Conservation (phyloP, 2,329 filamentous ascomycete species). For the Grosmannia huntii region DNA sequence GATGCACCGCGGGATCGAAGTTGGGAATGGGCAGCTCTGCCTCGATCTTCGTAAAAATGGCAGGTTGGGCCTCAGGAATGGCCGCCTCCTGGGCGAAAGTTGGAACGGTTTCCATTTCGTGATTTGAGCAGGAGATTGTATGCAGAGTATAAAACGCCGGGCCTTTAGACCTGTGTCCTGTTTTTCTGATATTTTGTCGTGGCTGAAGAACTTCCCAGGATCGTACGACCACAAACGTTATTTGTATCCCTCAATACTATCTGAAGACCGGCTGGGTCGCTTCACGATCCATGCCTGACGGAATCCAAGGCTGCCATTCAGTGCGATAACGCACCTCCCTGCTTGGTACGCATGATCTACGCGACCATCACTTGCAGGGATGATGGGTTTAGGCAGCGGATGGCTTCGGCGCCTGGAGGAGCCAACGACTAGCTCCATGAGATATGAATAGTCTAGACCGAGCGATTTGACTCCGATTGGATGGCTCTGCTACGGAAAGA, state of each 20-base stretch:
- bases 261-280: not conserved
- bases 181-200: not conserved
- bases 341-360: not conserved
- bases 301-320: not conserved
- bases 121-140: no score
- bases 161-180: not conserved
- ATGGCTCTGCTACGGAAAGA: not conserved
- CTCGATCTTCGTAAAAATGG: conserved; percentile 5
- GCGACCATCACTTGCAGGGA: not conserved
- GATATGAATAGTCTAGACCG: conserved; percentile 6
- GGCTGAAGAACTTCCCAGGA: not conserved
- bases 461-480: conserved; percentile 8
- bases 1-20: conserved; percentile 11
- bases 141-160: not conserved
- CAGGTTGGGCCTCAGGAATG: conserved; percentile 3
- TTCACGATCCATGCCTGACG: not conserved
- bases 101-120: conserved; percentile 4
- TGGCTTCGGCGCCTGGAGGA: not conserved
- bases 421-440: not conserved
- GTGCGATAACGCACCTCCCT: not conserved
- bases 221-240: not conserved
- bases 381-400: not conserved
- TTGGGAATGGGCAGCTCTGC: not conserved
- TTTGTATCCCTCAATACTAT: not conserved
- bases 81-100: conserved; percentile 6